Conservation (phyloP, 2,329 filamentous ascomycete species). For the Diplocarpon mali region DNA sequence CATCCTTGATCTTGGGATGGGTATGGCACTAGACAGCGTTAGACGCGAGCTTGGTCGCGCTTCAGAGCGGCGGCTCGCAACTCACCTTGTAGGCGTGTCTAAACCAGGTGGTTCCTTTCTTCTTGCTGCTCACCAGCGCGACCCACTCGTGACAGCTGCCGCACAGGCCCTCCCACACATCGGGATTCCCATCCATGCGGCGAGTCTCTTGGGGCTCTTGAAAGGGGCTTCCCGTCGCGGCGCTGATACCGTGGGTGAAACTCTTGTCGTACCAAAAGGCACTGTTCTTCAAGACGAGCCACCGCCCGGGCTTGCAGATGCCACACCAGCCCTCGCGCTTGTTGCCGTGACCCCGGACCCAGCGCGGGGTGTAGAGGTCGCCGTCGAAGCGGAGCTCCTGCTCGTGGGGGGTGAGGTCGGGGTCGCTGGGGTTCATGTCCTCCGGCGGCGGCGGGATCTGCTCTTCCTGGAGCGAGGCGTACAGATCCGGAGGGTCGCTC, state of each 20-base stretch:
- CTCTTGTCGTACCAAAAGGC: conserved; percentile 92
- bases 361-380: conserved; percentile 72
- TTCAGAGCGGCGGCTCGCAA: conserved; percentile 5
- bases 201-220: conserved; percentile 65
- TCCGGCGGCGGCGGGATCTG: conserved; percentile 64
- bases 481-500: conserved; percentile 67
- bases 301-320: conserved; percentile 74
- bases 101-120: conserved; percentile 90
- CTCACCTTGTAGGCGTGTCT: conserved; percentile 76
- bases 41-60: background rate
- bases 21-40: conserved; percentile 45
- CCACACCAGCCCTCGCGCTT: conserved; percentile 86
- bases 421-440: conserved; percentile 71
- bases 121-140: conserved; percentile 72
- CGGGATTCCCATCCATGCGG: conserved; percentile 68
- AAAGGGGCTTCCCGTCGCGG: conserved; percentile 68
- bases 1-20: conserved; percentile 60
- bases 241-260: conserved; percentile 79
- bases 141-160: conserved; percentile 74
- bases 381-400: conserved; percentile 70
- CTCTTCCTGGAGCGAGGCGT: conserved; percentile 63
- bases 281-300: conserved; percentile 82
- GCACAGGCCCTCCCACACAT: conserved; percentile 73
- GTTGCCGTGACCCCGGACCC: conserved; percentile 77
- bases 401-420: conserved; percentile 65